Percentiles rank a stretch among this genome's conserved stretches.
These are phyloP conservation scores for Clonostachys sp. DNA, from an alignment of 2,329 filamentous ascomycete species.

Conservation along the genomic window DNA sequence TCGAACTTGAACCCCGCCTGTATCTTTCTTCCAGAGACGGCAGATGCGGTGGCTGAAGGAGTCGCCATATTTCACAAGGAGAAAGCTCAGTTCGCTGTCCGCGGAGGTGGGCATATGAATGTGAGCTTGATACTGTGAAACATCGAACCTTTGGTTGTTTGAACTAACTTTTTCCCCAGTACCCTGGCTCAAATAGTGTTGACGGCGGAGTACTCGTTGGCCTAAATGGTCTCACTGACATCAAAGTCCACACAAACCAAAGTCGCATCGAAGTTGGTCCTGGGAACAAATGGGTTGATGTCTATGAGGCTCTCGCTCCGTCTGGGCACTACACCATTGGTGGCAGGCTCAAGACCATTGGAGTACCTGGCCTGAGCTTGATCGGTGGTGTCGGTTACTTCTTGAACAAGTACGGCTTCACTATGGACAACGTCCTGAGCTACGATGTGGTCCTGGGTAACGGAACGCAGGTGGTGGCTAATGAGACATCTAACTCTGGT, in stretches of 20 bases:
- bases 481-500: constrained; percentile 21
- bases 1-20: neutral
- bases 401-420: constrained; percentile 7
- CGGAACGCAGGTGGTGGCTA: constrained; percentile 18
- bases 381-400: constrained; percentile 14
- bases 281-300: constrained; percentile 34
- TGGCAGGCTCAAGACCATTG: constrained; percentile 29
- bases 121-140: neutral
- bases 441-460: constrained; percentile 37
- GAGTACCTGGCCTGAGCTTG: constrained; percentile 19
- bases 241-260: constrained; percentile 15
- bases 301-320: constrained; percentile 15
- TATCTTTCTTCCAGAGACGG: neutral
- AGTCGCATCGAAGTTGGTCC: constrained; percentile 22
- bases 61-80: constrained; percentile 1
- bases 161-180: constrained; percentile 1
- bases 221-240: constrained; percentile 15
- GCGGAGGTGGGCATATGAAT: constrained; percentile 6
- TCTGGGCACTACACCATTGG: constrained; percentile 33
- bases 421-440: constrained; percentile 34
- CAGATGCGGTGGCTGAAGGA: neutral
- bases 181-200: constrained; percentile 1
- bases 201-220: constrained; percentile 7
- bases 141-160: neutral
- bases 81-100: constrained; percentile 7